A percentile compares a stretch with the other conserved stretches of the same genome.
Evolutionary conservation across 257 asterid genomes (phyloP).

Genomic region (Solanum megistacrolobum): DNA sequence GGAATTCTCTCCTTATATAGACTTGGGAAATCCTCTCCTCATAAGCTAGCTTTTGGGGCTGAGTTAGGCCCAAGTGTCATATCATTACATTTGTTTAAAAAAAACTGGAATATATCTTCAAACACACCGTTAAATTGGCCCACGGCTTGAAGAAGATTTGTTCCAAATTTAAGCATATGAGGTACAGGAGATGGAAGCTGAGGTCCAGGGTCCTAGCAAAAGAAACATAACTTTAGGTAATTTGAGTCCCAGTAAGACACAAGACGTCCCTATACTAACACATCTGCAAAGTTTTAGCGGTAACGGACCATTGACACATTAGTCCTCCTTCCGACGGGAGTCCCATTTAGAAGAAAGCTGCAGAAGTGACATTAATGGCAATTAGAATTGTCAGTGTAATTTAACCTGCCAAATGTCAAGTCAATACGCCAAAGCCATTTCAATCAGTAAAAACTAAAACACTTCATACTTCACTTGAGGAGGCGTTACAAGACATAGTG

Average conservation of each 20-base stretch:
- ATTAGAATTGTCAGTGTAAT: not conserved
- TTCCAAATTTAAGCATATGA: slow-evolving; percentile 61
- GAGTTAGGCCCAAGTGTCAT: not conserved
- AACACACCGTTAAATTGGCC: slow-evolving; percentile 77
- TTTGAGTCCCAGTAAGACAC: not conserved
- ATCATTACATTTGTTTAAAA: not conserved
- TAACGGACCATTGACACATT: slow-evolving; percentile 44
- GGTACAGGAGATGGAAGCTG: slow-evolving; percentile 66
- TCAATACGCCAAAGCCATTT: not conserved
- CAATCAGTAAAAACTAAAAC: slow-evolving; percentile 1
- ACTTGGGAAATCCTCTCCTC: not conserved
- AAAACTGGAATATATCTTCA: not conserved
- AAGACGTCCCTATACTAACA: not conserved
- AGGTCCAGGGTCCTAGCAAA: slow-evolving; percentile 71
- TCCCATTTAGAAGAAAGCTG: slow-evolving; percentile 90
- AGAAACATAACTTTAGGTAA: not conserved
- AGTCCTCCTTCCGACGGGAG: slow-evolving; percentile 65
- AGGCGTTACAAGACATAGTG: slow-evolving; percentile 79
- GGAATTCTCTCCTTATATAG: not conserved
- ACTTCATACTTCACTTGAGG: slow-evolving; percentile 60
- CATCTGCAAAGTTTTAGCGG: not conserved
- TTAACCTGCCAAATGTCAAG: not conserved
- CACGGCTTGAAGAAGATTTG: slow-evolving; percentile 85
- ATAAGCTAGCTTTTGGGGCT: not conserved
- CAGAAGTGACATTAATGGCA: slow-evolving; percentile 15